Conservation (phyloP, 2,329 filamentous ascomycete species). For the Verruconis gallopava region DNA sequence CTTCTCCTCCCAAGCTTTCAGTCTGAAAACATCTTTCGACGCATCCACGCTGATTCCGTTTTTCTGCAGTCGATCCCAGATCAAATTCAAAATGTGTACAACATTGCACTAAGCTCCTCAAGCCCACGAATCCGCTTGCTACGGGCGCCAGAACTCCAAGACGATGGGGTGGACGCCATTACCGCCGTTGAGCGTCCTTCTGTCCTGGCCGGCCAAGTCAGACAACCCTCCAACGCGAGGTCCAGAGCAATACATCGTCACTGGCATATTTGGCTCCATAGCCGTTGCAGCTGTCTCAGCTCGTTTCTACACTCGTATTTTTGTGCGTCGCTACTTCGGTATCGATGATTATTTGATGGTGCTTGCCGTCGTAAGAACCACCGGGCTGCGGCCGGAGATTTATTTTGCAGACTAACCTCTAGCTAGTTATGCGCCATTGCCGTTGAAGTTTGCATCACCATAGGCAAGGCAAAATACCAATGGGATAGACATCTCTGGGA, state of each 20-base stretch:
- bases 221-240: conserved; percentile 9
- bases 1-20: too few relatives aligned
- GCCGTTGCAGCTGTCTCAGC: conserved; percentile 1
- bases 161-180: not conserved
- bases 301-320: conserved; percentile 7
- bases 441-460: conserved; percentile 1
- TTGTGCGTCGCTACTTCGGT: conserved; percentile 10
- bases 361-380: conserved; percentile 7
- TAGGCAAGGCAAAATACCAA: conserved; percentile 8
- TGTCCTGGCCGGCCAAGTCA: not conserved
- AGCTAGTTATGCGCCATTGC: conserved; percentile 8
- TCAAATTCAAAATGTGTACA: too few relatives aligned
- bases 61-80: too few relatives aligned
- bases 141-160: too few relatives aligned
- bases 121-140: too few relatives aligned
- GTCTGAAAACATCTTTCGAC: too few relatives aligned
- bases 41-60: too few relatives aligned
- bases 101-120: too few relatives aligned
- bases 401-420: not conserved
- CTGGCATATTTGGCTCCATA: conserved; percentile 2
- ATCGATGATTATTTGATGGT: conserved; percentile 10
- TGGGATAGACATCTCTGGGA: conserved; percentile 12
- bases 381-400: not conserved
- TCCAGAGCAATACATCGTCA: conserved; percentile 1
- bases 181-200: not conserved